phyloP scores from a whole-genome alignment of 768 basidiomycete genomes.

The Naganishia vishniacii region DNA sequence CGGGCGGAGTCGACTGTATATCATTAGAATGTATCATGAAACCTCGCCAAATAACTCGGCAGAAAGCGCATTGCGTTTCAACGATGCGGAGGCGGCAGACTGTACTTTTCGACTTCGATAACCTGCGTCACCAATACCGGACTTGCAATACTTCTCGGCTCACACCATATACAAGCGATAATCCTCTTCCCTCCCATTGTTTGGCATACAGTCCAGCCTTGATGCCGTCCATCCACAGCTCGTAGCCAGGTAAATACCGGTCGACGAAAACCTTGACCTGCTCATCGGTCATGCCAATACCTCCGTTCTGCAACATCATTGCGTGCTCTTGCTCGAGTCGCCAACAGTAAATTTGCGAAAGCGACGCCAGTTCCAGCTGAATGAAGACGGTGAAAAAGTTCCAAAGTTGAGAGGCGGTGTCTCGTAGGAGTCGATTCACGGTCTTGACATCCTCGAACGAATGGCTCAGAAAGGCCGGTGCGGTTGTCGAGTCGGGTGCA shows the following conservation, averaged over 20 bases:
- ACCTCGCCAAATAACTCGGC: too few relatives aligned
- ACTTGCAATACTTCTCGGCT: background rate
- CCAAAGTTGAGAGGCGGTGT: conserved; percentile 65
- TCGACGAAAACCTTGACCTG: conserved; percentile 73
- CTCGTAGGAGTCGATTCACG: conserved; percentile 60
- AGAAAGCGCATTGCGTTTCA: too few relatives aligned
- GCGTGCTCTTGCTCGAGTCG: conserved; percentile 78
- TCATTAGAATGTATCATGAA: too few relatives aligned
- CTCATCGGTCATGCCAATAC: conserved; percentile 79
- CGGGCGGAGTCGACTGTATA: background rate
- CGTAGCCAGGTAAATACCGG: conserved; percentile 89
- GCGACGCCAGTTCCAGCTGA: conserved; percentile 56
- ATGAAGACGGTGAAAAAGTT: conserved; percentile 65
- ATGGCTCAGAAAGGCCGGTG: conserved; percentile 29
- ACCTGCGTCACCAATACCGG: background rate
- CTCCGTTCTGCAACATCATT: conserved; percentile 81
- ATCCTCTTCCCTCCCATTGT: conserved; percentile 3
- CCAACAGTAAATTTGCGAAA: conserved; percentile 73
- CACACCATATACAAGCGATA: conserved; percentile 7
- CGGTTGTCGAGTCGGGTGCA: background rate
- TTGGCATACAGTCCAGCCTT: conserved; percentile 4
- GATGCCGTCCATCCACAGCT: conserved; percentile 60
- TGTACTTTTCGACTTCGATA: too few relatives aligned
- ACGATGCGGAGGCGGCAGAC: too few relatives aligned
- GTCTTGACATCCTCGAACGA: conserved; percentile 56